Evolutionary conservation across 768 basidiomycete species (phyloP).

Genomic region (Kwoniella europaea): DNA sequence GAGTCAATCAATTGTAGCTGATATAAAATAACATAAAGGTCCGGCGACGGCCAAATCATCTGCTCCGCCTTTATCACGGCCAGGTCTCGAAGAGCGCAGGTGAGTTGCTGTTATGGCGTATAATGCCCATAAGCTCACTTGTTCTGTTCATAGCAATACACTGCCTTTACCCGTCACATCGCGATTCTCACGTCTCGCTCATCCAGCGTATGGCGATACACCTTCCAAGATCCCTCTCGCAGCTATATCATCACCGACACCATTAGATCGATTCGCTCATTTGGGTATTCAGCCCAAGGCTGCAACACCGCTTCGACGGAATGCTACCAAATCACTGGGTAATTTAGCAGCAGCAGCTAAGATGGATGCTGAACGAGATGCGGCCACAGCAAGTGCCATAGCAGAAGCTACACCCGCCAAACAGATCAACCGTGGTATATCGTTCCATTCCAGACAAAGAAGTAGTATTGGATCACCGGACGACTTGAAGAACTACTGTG

Average conservation of each 20-base stretch:
- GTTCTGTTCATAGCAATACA: conserved; percentile 24
- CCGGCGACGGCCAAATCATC: conserved; percentile 34
- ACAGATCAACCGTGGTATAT: conserved; percentile 25
- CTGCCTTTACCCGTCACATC: conserved; percentile 31
- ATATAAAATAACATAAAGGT: background rate
- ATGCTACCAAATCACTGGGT: conserved; percentile 48
- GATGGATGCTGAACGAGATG: conserved; percentile 33
- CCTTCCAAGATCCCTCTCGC: conserved; percentile 52
- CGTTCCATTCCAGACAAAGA: conserved; percentile 26
- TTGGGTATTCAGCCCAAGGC: conserved; percentile 11
- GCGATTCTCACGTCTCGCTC: conserved; percentile 31
- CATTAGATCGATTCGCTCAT: conserved; percentile 22
- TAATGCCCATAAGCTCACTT: background rate
- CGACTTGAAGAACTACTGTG: conserved; percentile 39
- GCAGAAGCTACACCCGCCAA: conserved; percentile 47
- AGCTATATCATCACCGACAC: conserved; percentile 27
- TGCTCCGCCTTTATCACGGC: conserved; percentile 32
- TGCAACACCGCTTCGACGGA: conserved; percentile 36
- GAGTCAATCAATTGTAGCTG: background rate
- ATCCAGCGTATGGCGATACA: conserved; percentile 45
- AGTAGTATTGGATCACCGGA: conserved; percentile 51
- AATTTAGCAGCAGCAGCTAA: conserved; percentile 39
- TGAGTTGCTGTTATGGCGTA: conserved; percentile 18
- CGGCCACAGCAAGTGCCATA: conserved; percentile 3
- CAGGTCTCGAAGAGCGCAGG: conserved; percentile 44